A percentile compares a stretch with the other conserved stretches of the same genome.
Evolutionary conservation across 768 basidiomycete species (phyloP).

Genomic region (Mycena venus): DNA sequence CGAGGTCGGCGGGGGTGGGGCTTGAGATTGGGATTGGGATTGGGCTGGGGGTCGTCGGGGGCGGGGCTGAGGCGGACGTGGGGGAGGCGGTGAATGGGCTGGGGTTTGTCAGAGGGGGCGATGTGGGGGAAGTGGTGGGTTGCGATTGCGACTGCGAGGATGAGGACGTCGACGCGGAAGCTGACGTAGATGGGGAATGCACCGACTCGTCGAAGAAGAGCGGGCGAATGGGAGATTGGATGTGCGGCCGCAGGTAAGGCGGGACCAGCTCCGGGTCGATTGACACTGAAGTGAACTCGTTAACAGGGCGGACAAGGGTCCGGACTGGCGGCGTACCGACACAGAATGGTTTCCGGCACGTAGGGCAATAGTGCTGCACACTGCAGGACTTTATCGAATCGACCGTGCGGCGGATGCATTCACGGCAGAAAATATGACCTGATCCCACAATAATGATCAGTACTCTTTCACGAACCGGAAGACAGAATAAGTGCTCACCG

Average conservation of each 20-base stretch:
- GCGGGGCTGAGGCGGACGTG: not conserved
- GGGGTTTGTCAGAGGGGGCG: too few species aligned
- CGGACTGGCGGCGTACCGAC: slow-evolving; percentile 18
- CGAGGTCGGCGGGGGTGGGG: not conserved
- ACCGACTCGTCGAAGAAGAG: slow-evolving; percentile 2
- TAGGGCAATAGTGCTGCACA: slow-evolving; percentile 23
- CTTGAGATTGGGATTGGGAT: not conserved
- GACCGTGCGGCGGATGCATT: slow-evolving; percentile 19
- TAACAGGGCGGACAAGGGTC: not conserved
- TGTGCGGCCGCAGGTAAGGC: slow-evolving; percentile 25
- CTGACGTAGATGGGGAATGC: not conserved
- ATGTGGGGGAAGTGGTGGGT: not conserved
- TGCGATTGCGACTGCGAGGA: not conserved
- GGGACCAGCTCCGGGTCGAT: slow-evolving; percentile 23
- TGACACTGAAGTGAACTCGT: slow-evolving; percentile 20
- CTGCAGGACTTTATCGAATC: slow-evolving; percentile 11
- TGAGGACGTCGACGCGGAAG: not conserved
- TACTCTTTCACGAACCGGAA: not conserved
- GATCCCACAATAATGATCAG: too few species aligned
- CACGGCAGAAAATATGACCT: slow-evolving; percentile 29
- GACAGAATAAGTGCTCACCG: not conserved
- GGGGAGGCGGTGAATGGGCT: not conserved
- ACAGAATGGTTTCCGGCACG: slow-evolving; percentile 14
- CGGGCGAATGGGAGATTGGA: slow-evolving; percentile 22
- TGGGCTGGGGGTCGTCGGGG: not conserved